Conservation (phyloP, 805 yeast species). For the Lipomyces anomalus region DNA sequence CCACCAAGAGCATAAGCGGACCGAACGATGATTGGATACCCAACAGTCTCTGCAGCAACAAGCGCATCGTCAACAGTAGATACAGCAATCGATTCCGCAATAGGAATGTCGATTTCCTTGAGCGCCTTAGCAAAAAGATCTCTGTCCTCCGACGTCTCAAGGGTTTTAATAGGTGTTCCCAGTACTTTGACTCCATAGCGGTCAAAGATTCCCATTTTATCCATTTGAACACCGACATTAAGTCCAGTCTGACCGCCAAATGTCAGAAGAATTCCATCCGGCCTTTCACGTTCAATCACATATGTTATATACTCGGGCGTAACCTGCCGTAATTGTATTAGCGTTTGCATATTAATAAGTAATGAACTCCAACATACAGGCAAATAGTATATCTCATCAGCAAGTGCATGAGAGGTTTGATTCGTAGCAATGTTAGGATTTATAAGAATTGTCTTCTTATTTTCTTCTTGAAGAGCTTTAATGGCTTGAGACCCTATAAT, state of each 20-base stretch:
- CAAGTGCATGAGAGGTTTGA: slow-evolving; percentile 95
- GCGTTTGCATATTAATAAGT: slow-evolving; percentile 60
- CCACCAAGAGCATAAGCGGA: slow-evolving; percentile 98
- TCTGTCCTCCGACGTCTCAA: slow-evolving; percentile 96
- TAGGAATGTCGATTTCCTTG: slow-evolving; percentile 91
- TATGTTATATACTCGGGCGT: slow-evolving; percentile 94
- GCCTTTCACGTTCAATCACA: slow-evolving; percentile 91
- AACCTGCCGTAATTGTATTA: slow-evolving; percentile 30
- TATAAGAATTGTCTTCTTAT: slow-evolving; percentile 89
- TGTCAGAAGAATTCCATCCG: slow-evolving; percentile 92
- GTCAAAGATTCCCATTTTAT: slow-evolving; percentile 89
- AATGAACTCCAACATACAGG: slow-evolving; percentile 50
- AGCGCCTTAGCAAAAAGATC: slow-evolving; percentile 92
- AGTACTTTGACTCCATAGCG: slow-evolving; percentile 88
- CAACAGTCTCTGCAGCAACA: slow-evolving; percentile 78
- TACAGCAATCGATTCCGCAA: slow-evolving; percentile 95
- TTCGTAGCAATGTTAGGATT: slow-evolving; percentile 98
- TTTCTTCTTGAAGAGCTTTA: slow-evolving; percentile 96
- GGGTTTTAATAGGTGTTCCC: slow-evolving; percentile 95
- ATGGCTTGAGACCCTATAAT: slow-evolving; percentile 81
- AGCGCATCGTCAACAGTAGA: slow-evolving; percentile 89
- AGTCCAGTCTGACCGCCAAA: slow-evolving; percentile 99
- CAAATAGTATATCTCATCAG: slow-evolving; percentile 90
- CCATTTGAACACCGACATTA: slow-evolving; percentile 91
- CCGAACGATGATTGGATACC: slow-evolving; percentile 95